A percentile compares a stretch with the other conserved stretches of the same genome.
phyloP scores from a whole-genome alignment of 2,329 filamentous ascomycete genomes.

The Zymoseptoria tritici region DNA sequence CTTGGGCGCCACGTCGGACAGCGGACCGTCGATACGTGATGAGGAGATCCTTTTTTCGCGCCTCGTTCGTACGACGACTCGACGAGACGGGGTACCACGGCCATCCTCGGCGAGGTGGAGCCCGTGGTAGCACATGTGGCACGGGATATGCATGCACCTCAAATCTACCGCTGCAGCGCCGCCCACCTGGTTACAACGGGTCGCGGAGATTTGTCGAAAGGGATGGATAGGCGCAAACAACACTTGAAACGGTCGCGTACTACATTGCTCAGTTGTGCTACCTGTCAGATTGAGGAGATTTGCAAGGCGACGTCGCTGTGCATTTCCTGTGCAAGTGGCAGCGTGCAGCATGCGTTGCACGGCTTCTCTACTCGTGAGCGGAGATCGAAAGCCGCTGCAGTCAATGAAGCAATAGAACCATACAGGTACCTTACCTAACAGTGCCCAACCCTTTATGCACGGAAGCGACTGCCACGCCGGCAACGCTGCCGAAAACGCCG shows the following conservation, averaged over 20 bases:
- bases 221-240: background rate
- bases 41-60: background rate
- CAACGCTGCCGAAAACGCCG: background rate
- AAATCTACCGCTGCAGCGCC: background rate
- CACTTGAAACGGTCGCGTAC: background rate
- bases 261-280: conserved; percentile 4
- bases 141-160: background rate
- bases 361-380: background rate
- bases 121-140: background rate
- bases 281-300: conserved; percentile 9
- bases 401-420: background rate
- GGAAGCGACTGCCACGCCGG: conserved; percentile 2
- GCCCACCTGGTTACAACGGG: background rate
- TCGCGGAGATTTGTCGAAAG: background rate
- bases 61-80: background rate
- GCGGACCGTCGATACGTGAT: background rate
- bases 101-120: background rate
- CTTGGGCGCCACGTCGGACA: background rate
- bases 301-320: background rate
- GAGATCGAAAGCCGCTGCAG: background rate
- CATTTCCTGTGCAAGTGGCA: background rate
- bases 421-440: background rate
- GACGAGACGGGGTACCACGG: background rate
- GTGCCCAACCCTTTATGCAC: background rate
- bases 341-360: background rate